Conservation (phyloP, 1,139 yeast genomes). For the Casaregolazyma lundiana region DNA sequence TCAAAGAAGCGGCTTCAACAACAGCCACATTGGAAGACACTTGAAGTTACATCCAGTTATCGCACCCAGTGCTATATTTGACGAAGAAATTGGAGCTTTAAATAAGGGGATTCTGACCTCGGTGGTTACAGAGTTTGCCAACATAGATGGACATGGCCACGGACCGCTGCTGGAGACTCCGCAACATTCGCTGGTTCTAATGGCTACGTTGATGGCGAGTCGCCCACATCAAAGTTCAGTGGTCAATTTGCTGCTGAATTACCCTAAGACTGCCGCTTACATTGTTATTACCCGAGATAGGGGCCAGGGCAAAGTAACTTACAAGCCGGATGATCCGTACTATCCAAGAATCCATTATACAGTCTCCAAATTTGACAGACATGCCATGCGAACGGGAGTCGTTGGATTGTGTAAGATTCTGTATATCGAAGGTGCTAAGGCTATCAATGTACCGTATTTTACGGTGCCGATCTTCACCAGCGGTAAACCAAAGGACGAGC, state of each 20-base stretch:
- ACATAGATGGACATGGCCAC: slow-evolving; percentile 52
- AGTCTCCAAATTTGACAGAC: slow-evolving; percentile 42
- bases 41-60: slow-evolving; percentile 53
- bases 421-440: slow-evolving; percentile 50
- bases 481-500: slow-evolving; percentile 40
- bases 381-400: slow-evolving; percentile 41
- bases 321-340: slow-evolving; percentile 39
- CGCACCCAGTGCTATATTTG: slow-evolving; percentile 42
- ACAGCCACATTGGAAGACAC: slow-evolving; percentile 50
- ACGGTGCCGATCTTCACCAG: slow-evolving; percentile 41
- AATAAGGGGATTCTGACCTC: slow-evolving; percentile 49
- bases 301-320: slow-evolving; percentile 40
- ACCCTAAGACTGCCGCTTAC: slow-evolving; percentile 41
- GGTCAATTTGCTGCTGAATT: slow-evolving; percentile 39
- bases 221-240: slow-evolving; percentile 32
- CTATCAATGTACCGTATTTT: slow-evolving; percentile 41
- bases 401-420: slow-evolving; percentile 45
- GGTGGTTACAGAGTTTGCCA: slow-evolving; percentile 47
- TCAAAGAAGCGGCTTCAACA: slow-evolving; percentile 49
- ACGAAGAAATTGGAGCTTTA: slow-evolving; percentile 33
- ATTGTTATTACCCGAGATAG: slow-evolving; percentile 50
- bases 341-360: slow-evolving; percentile 41
- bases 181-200: slow-evolving; percentile 45
- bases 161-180: slow-evolving; percentile 55
- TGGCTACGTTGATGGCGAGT: slow-evolving; percentile 45